These are phyloP conservation scores for Amylostereum areolatum DNA, from an alignment of 1,284 basidiomycete genomes.

Conservation along the genomic window DNA sequence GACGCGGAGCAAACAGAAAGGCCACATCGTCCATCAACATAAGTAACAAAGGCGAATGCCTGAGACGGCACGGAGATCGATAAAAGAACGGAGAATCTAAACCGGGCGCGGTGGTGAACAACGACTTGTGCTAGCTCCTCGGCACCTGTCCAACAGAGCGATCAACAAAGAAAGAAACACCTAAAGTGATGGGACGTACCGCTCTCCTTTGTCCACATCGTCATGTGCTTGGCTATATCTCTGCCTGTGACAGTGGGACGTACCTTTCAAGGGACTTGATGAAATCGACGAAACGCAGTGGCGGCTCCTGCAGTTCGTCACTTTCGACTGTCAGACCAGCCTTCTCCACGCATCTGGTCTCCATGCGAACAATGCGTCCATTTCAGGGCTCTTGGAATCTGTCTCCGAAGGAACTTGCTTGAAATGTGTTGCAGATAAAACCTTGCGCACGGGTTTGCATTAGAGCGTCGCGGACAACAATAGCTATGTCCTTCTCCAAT, in stretches of 20 bases:
- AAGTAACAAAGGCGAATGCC: no score
- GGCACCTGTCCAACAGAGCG: slow-evolving; percentile 24
- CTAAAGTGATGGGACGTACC: slow-evolving; percentile 34
- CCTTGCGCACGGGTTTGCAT: slow-evolving; percentile 99
- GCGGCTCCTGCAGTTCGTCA: slow-evolving; percentile 87
- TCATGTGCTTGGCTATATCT: slow-evolving; percentile 90
- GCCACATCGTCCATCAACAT: no score
- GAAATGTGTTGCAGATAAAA: slow-evolving; percentile 94
- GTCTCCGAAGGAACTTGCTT: slow-evolving; percentile 46
- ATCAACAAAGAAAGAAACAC: not conserved
- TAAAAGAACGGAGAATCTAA: no score
- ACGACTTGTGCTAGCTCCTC: slow-evolving; percentile 33
- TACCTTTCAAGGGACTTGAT: slow-evolving; percentile 78
- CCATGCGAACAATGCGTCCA: slow-evolving; percentile 96
- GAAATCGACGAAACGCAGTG: slow-evolving; percentile 79
- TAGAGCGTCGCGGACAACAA: slow-evolving; percentile 92
- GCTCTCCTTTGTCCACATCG: slow-evolving; percentile 87
- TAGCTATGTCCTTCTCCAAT: slow-evolving; percentile 94
- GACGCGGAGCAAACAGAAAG: no score
- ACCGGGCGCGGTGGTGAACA: no score
- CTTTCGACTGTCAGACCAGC: slow-evolving; percentile 90
- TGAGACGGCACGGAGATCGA: no score
- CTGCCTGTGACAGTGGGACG: slow-evolving; percentile 86
- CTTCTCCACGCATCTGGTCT: slow-evolving; percentile 84
- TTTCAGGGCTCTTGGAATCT: slow-evolving; percentile 36